phyloP scores from a whole-genome alignment of 495 filamentous ascomycete genomes.

The Entonaema liquescens region DNA sequence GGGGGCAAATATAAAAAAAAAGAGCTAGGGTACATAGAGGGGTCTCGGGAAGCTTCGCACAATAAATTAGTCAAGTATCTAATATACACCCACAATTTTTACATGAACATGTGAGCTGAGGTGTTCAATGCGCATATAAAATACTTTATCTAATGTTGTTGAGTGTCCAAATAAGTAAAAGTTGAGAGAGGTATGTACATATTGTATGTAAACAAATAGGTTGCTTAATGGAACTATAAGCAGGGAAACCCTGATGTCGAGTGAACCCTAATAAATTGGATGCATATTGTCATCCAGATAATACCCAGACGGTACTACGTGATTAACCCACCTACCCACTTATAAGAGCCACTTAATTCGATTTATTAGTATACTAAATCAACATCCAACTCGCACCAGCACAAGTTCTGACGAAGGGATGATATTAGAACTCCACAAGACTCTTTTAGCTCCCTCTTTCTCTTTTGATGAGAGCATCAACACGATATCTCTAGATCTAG shows the following conservation, averaged over 20 bases:
- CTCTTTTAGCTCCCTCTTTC: background rate
- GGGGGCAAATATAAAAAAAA: background rate
- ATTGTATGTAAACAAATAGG: no score
- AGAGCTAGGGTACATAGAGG: constrained; percentile 14
- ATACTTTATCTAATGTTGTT: background rate
- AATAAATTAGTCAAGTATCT: constrained; percentile 13
- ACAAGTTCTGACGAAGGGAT: constrained; percentile 33
- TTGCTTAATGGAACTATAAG: constrained; percentile 5
- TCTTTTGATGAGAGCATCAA: background rate
- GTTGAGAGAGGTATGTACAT: no score
- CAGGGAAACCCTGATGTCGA: constrained; percentile 22
- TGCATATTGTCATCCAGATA: constrained; percentile 9
- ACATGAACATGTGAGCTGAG: background rate
- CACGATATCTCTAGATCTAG: background rate
- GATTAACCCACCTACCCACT: background rate
- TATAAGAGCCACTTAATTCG: background rate
- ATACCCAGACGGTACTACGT: background rate
- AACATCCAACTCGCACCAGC: constrained; percentile 6
- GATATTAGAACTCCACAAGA: constrained; percentile 25
- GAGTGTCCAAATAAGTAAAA: no score
- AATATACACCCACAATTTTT: background rate
- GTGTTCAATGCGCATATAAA: background rate
- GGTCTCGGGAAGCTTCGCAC: constrained; percentile 26
- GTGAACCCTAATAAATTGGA: constrained; percentile 22
- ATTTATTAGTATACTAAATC: constrained; percentile 16